A percentile compares a stretch with the other conserved stretches of the same genome.
These are phyloP conservation scores for Aspergillus indologenus DNA, from an alignment of 495 filamentous ascomycete genomes.

Conservation along the genomic window DNA sequence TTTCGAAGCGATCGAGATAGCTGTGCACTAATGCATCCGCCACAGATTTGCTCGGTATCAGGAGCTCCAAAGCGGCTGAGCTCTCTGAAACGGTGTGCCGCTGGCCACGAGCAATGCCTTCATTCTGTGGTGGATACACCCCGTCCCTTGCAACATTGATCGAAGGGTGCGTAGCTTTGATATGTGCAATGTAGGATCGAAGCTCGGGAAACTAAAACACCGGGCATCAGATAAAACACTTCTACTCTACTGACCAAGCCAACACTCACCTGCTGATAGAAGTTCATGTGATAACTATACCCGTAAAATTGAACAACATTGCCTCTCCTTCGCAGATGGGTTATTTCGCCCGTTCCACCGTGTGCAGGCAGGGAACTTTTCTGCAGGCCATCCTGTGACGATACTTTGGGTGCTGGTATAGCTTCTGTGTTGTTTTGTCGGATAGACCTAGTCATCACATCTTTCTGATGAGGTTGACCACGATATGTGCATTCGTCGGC, in stretches of 20 bases:
- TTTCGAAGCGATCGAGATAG: not conserved
- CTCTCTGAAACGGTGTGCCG: not conserved
- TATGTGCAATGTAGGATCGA: not conserved
- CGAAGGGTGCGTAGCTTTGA: not conserved
- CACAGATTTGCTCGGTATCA: not conserved
- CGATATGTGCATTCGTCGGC: not conserved
- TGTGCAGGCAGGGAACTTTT: not conserved
- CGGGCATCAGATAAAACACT: not conserved
- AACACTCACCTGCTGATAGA: not conserved
- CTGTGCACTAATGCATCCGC: not conserved
- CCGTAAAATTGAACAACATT: not conserved
- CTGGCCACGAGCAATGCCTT: not conserved
- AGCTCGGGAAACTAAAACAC: not conserved
- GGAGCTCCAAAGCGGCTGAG: not conserved
- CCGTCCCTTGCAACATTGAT: not conserved
- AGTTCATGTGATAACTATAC: not conserved
- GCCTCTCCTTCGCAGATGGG: not conserved
- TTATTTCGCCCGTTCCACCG: not conserved
- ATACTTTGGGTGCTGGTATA: not conserved
- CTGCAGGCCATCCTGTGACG: not conserved
- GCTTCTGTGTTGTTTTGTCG: not conserved
- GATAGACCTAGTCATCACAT: no score
- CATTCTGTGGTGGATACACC: not conserved
- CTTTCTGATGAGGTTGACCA: no score
- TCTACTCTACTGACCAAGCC: not conserved